Base-by-base conservation (phyloP, 352 stramenopile genomes). In the Pythium vanterpoolii region DNA sequence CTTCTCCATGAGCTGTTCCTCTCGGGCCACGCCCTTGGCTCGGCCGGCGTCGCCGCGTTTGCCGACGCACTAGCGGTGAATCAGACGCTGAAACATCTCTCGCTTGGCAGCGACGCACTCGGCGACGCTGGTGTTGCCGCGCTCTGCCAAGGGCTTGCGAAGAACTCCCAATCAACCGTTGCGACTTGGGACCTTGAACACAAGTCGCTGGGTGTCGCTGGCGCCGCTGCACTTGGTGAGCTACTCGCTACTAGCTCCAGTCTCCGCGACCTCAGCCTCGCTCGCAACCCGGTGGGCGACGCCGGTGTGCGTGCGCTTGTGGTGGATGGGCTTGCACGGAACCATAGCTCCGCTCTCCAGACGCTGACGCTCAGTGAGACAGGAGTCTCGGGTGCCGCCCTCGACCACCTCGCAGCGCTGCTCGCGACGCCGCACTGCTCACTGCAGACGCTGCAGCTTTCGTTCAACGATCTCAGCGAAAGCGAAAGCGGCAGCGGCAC, bases 1-100 rank as follows among this genome's bases (percentile, higher is more conserved):
- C 63, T 73, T 52, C 70, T 94, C 28, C 67, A 90, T 53, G 84
- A 91, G 57, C 73, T 94, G 27, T 94, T 90, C 52, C 49, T 92
- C 51, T 92, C 84, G 0, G 80, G 84, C 26, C 84, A 92, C 57
- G n/a, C 67, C n/a, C 62, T 94, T 28, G 73, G 74, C 18, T 46
- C 47, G 0, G 52, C 62, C 5, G 75, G 69, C 4, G 38, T 89
- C 5, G 55, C 68, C 24, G 78, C 80, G 1, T 92, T 92, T 66
- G 82, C 75, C 2, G 72, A 89, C 38, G 80, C 76, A 28, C 64
- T 94, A 24, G 78, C 82, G n/a, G 60, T 43, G 14, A 94, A 94
- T 54, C 68, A 63, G 53, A 75, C 82, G 50, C 76, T 94, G 2
- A 71, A 77, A 42, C 82, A 90, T 49, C 62, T 94, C 11, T 85